Evolutionary conservation across 495 filamentous ascomycete species (phyloP).

Genomic region (Aspergillus asperescens): DNA sequence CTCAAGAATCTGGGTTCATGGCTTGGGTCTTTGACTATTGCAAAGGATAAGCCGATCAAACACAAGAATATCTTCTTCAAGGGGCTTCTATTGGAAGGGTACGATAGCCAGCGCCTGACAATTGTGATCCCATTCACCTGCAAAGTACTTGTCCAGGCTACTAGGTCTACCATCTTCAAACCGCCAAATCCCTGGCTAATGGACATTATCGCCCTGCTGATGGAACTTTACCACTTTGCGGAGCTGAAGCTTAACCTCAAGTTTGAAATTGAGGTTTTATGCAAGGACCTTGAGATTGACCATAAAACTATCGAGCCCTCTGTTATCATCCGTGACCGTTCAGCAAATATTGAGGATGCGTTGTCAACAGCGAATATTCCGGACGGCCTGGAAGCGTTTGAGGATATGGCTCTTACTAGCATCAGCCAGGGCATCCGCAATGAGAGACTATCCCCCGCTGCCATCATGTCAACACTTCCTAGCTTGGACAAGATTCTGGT

Average conservation of each 20-base stretch:
- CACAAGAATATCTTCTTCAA: constrained; percentile 97
- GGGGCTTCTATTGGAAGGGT: constrained; percentile 86
- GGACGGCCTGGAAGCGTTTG: constrained; percentile 71
- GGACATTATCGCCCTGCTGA: constrained; percentile 82
- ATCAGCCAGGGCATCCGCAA: constrained; percentile 63
- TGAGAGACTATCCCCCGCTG: constrained; percentile 65
- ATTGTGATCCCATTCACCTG: constrained; percentile 95
- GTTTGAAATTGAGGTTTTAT: constrained; percentile 97
- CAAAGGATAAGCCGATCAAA: constrained; percentile 91
- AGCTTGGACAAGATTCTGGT: constrained; percentile 68
- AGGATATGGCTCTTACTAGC: constrained; percentile 67
- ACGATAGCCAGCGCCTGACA: constrained; percentile 80
- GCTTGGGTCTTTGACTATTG: constrained; percentile 90
- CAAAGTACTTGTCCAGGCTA: constrained; percentile 81
- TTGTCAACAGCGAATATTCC: constrained; percentile 49
- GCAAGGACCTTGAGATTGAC: constrained; percentile 82
- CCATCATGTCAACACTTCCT: constrained; percentile 69
- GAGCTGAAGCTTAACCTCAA: constrained; percentile 92
- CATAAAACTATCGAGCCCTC: constrained; percentile 83
- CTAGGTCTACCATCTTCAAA: constrained; percentile 81
- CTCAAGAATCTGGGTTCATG: constrained; percentile 88
- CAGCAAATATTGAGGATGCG: constrained; percentile 54
- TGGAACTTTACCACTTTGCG: constrained; percentile 88
- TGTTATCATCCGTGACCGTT: constrained; percentile 69
- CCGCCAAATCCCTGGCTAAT: constrained; percentile 96